Percentiles rank a stretch among this genome's conserved stretches.
Evolutionary conservation across 768 basidiomycete species (phyloP).

Genomic region (Lentinula sp.): DNA sequence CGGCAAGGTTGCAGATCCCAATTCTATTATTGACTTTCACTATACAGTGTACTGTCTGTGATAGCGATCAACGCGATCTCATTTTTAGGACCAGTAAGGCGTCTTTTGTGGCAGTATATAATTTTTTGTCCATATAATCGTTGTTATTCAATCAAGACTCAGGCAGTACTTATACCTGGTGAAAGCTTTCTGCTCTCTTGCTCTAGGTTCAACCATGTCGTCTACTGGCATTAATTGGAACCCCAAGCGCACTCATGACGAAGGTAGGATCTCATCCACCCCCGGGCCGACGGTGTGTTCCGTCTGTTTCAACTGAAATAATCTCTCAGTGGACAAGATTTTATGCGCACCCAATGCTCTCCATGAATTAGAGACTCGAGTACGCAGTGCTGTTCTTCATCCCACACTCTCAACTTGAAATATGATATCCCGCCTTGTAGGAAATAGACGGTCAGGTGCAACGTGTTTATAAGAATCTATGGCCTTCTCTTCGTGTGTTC

Average conservation of each 20-base stretch:
- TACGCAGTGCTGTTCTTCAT: constrained; percentile 6
- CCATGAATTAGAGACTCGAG: constrained; percentile 41
- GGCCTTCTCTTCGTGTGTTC: constrained; percentile 44
- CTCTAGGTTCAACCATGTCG: background rate
- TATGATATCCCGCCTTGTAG: background rate
- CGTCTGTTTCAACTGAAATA: background rate
- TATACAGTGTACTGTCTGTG: no score
- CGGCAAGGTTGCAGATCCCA: background rate
- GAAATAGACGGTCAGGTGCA: constrained; percentile 41
- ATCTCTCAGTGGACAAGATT: constrained; percentile 33
- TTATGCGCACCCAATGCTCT: constrained; percentile 38
- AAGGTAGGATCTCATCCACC: background rate
- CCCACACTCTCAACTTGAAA: no score
- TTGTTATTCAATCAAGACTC: background rate
- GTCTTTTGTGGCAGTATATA: background rate
- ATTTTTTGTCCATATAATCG: background rate
- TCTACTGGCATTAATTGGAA: background rate
- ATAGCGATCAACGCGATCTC: background rate
- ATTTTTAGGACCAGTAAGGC: background rate
- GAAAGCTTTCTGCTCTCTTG: background rate
- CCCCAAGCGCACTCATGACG: background rate
- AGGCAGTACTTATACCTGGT: background rate
- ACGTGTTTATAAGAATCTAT: constrained; percentile 54
- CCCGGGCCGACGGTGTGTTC: no score
- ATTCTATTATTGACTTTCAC: no score